These are phyloP conservation scores for Tetrahymena malaccensis DNA, from an alignment of 73 alveolate genomes.

Conservation along the genomic window DNA sequence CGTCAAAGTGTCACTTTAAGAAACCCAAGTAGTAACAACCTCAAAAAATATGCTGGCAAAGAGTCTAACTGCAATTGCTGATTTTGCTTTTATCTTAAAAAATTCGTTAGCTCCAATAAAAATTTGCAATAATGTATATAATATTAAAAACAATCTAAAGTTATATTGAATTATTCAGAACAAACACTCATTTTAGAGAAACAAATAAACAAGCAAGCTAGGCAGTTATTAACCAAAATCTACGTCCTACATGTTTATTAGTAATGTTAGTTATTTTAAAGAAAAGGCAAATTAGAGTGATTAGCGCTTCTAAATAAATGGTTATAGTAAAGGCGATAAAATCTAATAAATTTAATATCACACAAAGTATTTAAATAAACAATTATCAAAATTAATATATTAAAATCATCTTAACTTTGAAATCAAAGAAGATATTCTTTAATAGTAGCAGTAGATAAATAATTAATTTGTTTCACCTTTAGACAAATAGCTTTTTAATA, in stretches of 20 bases:
- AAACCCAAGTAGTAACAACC: background rate
- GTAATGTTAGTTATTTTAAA: too few species aligned
- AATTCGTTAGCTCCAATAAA: background rate
- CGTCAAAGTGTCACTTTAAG: background rate
- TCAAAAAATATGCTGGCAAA: background rate
- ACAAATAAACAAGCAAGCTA: too few species aligned
- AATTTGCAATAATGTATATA: background rate
- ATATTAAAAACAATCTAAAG: background rate
- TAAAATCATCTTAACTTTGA: too few species aligned
- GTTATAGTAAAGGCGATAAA: background rate
- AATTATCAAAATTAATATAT: too few species aligned
- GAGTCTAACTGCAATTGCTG: background rate
- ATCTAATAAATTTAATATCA: background rate
- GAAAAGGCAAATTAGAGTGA: too few species aligned
- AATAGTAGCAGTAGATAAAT: too few species aligned
- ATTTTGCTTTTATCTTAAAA: background rate
- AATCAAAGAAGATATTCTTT: too few species aligned
- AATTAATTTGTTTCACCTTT: too few species aligned
- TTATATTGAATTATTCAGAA: background rate
- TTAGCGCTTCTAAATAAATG: background rate
- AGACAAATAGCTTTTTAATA: too few species aligned
- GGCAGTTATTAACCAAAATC: too few species aligned
- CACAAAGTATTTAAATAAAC: too few species aligned
- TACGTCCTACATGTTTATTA: too few species aligned
- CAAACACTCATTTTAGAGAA: background rate